A percentile compares a stretch with the other conserved stretches of the same genome.
phyloP scores from a whole-genome alignment of 2,329 filamentous ascomycete genomes.

The Colletotrichum karsti region DNA sequence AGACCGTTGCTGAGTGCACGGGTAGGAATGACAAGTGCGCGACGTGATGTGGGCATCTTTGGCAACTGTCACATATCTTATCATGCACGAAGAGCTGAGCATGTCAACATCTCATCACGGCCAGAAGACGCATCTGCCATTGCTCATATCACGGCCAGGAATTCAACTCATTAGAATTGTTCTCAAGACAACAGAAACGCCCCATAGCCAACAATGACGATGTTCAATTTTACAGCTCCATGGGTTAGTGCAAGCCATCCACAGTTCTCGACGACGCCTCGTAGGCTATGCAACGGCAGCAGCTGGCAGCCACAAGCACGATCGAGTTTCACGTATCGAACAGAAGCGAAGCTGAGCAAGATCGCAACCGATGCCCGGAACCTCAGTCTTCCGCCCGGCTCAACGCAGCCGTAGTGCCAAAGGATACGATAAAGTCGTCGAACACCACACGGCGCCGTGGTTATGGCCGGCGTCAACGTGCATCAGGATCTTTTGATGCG shows the following conservation, averaged over 20 bases:
- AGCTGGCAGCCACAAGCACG: background rate
- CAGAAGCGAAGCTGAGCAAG: background rate
- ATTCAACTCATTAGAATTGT: background rate
- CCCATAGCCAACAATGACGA: background rate
- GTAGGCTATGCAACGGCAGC: background rate
- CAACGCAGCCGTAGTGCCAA: background rate
- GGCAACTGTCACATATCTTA: background rate
- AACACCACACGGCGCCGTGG: background rate
- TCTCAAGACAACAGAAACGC: background rate
- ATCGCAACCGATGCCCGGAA: background rate
- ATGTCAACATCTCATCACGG: background rate
- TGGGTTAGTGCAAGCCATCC: background rate
- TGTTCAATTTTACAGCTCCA: background rate
- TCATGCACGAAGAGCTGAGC: background rate
- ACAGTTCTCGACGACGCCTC: background rate
- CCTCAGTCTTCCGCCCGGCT: background rate
- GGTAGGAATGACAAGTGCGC: background rate
- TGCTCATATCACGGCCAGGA: background rate
- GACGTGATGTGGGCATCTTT: background rate
- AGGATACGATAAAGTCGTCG: background rate
- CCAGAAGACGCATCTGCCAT: background rate
- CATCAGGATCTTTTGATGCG: background rate
- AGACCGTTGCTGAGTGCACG: background rate
- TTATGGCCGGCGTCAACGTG: background rate
- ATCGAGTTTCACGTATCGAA: background rate